Conservation (phyloP, 805 yeast genomes). For the Komagataella ulmi region DNA sequence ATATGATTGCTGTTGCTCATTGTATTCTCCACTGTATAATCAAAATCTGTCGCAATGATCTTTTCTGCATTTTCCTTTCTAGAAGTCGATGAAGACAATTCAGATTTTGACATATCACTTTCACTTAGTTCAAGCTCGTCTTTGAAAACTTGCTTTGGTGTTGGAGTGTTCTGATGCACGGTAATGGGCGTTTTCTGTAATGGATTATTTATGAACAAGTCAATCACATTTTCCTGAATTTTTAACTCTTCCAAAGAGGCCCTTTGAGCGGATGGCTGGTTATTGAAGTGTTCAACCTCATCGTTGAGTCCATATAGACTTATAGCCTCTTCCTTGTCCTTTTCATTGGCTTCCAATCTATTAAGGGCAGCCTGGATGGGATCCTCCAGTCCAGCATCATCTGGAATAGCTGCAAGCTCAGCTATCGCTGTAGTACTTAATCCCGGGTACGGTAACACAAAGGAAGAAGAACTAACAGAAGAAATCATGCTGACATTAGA, state of each 20-base stretch:
- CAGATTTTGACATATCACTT: not conserved
- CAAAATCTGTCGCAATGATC: not conserved
- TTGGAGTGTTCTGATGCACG: not conserved
- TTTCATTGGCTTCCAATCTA: slow-evolving; percentile 39
- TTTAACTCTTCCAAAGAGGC: slow-evolving; percentile 14
- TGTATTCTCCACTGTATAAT: slow-evolving; percentile 21
- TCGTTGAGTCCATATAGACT: slow-evolving; percentile 15
- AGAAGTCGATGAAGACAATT: not conserved
- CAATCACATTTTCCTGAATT: slow-evolving; percentile 19
- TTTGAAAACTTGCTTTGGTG: not conserved
- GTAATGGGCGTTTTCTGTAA: not conserved
- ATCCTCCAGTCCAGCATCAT: slow-evolving; percentile 53
- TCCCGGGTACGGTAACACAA: slow-evolving; percentile 29
- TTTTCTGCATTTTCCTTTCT: not conserved
- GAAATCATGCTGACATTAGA: slow-evolving; percentile 4
- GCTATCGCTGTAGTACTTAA: slow-evolving; percentile 47
- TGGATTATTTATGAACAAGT: slow-evolving; percentile 13
- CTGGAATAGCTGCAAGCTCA: slow-evolving; percentile 76
- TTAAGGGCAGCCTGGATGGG: slow-evolving; percentile 64
- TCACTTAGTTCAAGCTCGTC: not conserved
- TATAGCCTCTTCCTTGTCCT: slow-evolving; percentile 2
- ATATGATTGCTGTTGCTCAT: slow-evolving; percentile 46
- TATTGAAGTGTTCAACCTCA: slow-evolving; percentile 6
- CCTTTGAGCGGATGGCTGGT: not conserved
- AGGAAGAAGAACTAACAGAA: slow-evolving; percentile 15